Evolutionary conservation across 148 eudicot species (phyloP).

Genomic region (Rhododendron vialii): DNA sequence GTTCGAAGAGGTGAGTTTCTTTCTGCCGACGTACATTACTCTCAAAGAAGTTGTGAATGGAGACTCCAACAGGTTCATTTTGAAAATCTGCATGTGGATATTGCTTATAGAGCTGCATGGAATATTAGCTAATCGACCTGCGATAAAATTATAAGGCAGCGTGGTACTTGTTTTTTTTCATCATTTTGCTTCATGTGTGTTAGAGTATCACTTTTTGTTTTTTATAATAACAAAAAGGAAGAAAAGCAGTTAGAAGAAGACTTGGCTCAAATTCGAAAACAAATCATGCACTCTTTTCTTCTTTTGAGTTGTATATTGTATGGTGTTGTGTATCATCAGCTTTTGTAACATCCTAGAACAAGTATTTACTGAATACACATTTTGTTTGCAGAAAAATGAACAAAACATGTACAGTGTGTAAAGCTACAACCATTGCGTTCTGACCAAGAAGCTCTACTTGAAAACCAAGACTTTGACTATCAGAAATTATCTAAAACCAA

Average conservation of each 20-base stretch:
- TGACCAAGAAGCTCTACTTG: not conserved
- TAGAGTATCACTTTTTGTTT: not conserved
- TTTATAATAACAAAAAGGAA: not conserved
- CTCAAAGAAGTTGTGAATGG: not conserved
- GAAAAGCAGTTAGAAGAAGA: not conserved
- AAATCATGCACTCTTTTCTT: not conserved
- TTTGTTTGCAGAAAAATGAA: not conserved
- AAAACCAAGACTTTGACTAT: not conserved
- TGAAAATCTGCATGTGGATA: not conserved
- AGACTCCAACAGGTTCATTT: not conserved
- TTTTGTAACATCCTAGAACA: not conserved
- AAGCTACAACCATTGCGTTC: not conserved
- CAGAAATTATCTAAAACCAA: not conserved
- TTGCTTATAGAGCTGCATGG: not conserved
- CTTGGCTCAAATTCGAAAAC: not conserved
- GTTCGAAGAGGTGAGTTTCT: slow-evolving; percentile 68
- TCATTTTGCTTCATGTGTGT: not conserved
- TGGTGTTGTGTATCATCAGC: not conserved
- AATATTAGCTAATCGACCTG: not conserved
- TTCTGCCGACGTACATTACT: not conserved
- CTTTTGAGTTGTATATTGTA: not conserved
- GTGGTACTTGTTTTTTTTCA: not conserved
- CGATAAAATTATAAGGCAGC: too few relatives aligned
- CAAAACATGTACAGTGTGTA: not conserved
- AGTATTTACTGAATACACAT: not conserved